Evolutionary conservation across 2,329 filamentous ascomycete genomes (phyloP).

Genomic region (Exophiala bonariae): DNA sequence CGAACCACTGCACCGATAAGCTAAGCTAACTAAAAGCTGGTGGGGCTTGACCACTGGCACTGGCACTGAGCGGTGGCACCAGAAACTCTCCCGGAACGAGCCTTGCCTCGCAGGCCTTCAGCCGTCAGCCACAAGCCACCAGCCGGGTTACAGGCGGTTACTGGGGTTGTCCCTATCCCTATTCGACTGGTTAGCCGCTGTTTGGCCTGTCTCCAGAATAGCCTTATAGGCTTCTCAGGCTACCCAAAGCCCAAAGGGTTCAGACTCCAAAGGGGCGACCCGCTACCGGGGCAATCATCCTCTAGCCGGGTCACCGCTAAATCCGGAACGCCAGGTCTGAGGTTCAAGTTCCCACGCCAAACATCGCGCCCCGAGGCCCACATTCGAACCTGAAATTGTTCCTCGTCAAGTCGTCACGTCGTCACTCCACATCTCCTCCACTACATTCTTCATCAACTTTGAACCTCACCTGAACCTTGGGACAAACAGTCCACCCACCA

Average conservation of each 20-base stretch:
- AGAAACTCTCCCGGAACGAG: slow-evolving; percentile 17
- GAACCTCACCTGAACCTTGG: not conserved
- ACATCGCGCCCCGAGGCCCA: not conserved
- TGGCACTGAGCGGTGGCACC: not conserved
- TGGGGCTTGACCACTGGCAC: not conserved
- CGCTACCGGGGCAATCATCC: no score
- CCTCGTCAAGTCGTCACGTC: no score
- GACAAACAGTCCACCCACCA: no score
- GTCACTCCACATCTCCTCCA: not conserved
- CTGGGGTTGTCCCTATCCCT: no score
- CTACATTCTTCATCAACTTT: slow-evolving; percentile 1
- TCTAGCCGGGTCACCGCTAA: no score
- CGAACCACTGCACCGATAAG: not conserved
- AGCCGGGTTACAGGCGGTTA: no score
- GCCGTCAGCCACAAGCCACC: slow-evolving; percentile 6
- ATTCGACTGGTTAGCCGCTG: not conserved
- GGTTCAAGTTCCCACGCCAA: no score
- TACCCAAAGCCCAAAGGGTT: no score
- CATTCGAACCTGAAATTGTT: no score
- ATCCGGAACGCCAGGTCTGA: not conserved
- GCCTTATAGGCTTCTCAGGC: no score
- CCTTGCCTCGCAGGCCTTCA: slow-evolving; percentile 14
- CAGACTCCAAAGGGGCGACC: no score
- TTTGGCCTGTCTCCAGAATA: not conserved
- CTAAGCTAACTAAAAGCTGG: no score